Evolutionary conservation across 768 basidiomycete species (phyloP).

Genomic region (Xanthoconium stramineum): DNA sequence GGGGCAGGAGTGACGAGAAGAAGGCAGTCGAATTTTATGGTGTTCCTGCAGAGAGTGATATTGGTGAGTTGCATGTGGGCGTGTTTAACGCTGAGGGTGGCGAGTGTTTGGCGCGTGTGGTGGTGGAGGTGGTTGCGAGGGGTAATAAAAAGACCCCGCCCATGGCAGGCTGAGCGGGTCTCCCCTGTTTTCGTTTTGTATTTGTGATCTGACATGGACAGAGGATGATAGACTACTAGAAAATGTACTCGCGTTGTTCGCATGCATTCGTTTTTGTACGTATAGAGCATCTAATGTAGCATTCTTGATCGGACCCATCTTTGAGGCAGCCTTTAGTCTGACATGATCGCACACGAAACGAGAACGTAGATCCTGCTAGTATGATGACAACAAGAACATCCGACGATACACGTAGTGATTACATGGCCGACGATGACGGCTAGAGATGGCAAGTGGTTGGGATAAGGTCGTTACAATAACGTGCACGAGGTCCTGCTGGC

Average conservation of each 20-base stretch:
- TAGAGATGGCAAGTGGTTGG: slow-evolving; percentile 14
- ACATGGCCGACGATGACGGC: slow-evolving; percentile 19
- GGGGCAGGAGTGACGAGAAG: slow-evolving; percentile 36
- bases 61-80: slow-evolving; percentile 54
- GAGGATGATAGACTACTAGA: slow-evolving; percentile 8
- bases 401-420: slow-evolving; percentile 25
- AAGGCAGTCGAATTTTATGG: slow-evolving; percentile 58
- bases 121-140: slow-evolving; percentile 52
- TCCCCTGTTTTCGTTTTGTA: slow-evolving; percentile 14
- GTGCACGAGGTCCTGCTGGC: slow-evolving; percentile 19
- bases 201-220: slow-evolving; percentile 6
- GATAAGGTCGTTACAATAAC: slow-evolving; percentile 25
- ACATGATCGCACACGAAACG: background rate
- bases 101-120: slow-evolving; percentile 50
- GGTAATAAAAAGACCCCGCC: slow-evolving; percentile 25
- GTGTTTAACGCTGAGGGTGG: slow-evolving; percentile 50
- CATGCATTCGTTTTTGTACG: slow-evolving; percentile 23
- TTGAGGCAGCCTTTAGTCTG: background rate
- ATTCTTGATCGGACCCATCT: slow-evolving; percentile 1
- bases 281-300: slow-evolving; percentile 9
- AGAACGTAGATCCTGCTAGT: background rate
- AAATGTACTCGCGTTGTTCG: slow-evolving; percentile 13
- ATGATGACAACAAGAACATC: slow-evolving; percentile 9
- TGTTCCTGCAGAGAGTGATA: slow-evolving; percentile 44
- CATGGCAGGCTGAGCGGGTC: slow-evolving; percentile 27